Conservation (phyloP, 768 basidiomycete genomes). For the Pulveroboletus sp. region DNA sequence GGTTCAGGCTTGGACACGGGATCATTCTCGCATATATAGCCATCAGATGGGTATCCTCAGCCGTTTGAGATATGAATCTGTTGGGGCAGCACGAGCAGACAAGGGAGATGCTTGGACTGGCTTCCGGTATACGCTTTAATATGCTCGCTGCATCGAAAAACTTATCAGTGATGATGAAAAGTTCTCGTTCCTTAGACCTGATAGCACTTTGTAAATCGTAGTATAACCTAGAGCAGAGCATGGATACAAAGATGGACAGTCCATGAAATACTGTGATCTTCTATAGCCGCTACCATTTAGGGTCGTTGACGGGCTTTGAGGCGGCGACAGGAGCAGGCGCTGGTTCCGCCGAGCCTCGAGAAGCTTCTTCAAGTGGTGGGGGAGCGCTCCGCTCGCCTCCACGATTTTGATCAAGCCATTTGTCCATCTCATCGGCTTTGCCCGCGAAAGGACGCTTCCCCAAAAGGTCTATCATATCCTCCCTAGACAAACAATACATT, state of each 20-base stretch:
- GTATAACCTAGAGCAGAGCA: slow-evolving; percentile 40
- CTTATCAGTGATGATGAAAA: no score
- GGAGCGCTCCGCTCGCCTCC: slow-evolving; percentile 59
- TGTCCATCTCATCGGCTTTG: slow-evolving; percentile 90
- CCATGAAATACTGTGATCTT: background rate
- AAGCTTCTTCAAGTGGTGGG: slow-evolving; percentile 54
- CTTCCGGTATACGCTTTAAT: slow-evolving; percentile 60
- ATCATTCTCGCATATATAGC: slow-evolving; percentile 69
- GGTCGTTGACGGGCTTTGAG: slow-evolving; percentile 36
- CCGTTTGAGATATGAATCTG: slow-evolving; percentile 46
- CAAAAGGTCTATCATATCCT: slow-evolving; percentile 83
- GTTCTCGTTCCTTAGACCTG: no score
- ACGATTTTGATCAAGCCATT: slow-evolving; percentile 86
- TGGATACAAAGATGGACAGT: slow-evolving; percentile 24
- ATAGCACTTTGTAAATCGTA: slow-evolving; percentile 13
- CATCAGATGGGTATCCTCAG: slow-evolving; percentile 57
- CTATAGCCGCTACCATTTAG: slow-evolving; percentile 11
- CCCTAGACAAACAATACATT: slow-evolving; percentile 39
- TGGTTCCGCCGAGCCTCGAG: slow-evolving; percentile 38
- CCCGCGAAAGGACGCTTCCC: slow-evolving; percentile 82
- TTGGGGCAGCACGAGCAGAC: slow-evolving; percentile 52
- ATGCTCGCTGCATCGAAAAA: background rate
- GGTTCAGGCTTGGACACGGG: slow-evolving; percentile 68
- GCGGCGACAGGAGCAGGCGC: slow-evolving; percentile 50
- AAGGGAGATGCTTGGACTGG: slow-evolving; percentile 78